Evolutionary conservation across 1,139 yeast genomes (phyloP), one percentile per base, ranked within the genome.

Genomic region (Yamadazyma sp.): DNA sequence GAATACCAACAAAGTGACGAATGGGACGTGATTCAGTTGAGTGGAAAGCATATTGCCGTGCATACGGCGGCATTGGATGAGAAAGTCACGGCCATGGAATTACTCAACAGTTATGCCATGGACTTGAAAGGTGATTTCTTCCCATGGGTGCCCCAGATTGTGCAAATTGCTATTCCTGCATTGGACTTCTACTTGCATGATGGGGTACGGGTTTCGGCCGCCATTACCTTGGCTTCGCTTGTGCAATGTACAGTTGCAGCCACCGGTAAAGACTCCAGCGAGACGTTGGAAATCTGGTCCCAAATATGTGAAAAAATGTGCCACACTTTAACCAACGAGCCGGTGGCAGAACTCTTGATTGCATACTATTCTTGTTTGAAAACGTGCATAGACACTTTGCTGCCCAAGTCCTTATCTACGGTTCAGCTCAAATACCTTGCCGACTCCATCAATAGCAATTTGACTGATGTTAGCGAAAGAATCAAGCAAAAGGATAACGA

Each of bases 1-100:
- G 88, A 84, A 49, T 79, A 78, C 49, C 84, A 82, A 48, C 83
- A 81, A 53, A 86, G 87, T 52, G 96, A 90, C 35, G 96, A 90
- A 46, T 92, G 97, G 95, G 98, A 92, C 55, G 94, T 92, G 34
- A 83, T 92, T 41, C 90, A 88, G 50, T 69, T 89, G 29, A 82
- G 90, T 21, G 98, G 98, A 38, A 90, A 88, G 59, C 90, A 86
- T 55, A 82, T 94, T 55, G 98, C 97, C 17, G 89, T 92, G 38
- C 96, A 90, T 58, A 88, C 97, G 3, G 88, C 96, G 13, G 73
- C 87, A 15, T 72, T 92, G 45, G 98, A 92, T 56, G 97, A 90
- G 49, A 92, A 94, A 64, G 90, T 88, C 7, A 75, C 84, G 27
- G 97, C 98, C 4, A 84, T 92, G 71, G 97, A 92, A 55, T 70